Evolutionary conservation across 177 flowering plant genomes (phyloP), one percentile per base, ranked within the genome.

Genomic region (Vitis hybrid): DNA sequence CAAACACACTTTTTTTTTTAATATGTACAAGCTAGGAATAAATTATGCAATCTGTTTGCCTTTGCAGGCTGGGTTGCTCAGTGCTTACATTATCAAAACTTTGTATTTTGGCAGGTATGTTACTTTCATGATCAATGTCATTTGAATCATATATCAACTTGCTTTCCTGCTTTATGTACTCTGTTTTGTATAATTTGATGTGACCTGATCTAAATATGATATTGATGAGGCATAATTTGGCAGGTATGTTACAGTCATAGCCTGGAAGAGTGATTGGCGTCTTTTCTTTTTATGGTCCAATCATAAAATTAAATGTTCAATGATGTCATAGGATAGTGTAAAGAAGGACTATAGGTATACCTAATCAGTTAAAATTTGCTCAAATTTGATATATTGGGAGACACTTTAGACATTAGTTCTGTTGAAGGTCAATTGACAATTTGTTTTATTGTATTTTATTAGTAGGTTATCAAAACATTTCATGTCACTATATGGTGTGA

Each of bases 31-130:
- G 45, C 45, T 4, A 33, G 5, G 8, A 33, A 33, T 33, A 33
- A 33, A 33, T 33, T 5, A 33, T 6, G 8, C 45, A 33, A 33
- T 33, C 8, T 33, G 45, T 48, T 61, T 31, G 64, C 56, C 45
- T 62, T 33, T 79, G 76, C 82, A 86, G 89, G 60, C 77, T 61
- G 89, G 89, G 26, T 72, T 86, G 61, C 68, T 86, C 22, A 86
- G 88, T 79, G 89, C 89, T 19, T 86, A 72, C 72, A 64, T 82
- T 2, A 86, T 86, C 74, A 86, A 86, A 69, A 86, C 75, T 75
- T 74, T 86, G 14, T 86, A 86, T 65, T 74, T 86, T 75, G 89
- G 88, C 74, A 84, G 89, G 89, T 86, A 75, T 15, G 58, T 12
- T 33, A 11, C 69, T 60, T 1, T 58, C 21, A 1, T 26, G 19